phyloP scores from a whole-genome alignment of 352 stramenopile species.

The Globisporangium nagaii region DNA sequence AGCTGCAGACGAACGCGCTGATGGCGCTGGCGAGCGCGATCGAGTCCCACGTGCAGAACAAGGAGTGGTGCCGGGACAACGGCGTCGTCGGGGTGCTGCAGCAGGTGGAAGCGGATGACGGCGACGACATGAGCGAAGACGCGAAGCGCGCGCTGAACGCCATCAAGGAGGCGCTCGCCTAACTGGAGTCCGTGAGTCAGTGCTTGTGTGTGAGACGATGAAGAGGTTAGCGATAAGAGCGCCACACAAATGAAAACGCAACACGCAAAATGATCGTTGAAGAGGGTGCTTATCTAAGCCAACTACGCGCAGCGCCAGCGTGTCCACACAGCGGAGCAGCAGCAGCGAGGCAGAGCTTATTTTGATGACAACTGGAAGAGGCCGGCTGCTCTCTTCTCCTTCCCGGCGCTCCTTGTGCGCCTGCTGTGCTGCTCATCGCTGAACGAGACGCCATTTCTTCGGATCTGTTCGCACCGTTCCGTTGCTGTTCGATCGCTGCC shows the following conservation, averaged over 20 bases:
- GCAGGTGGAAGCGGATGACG: conserved; percentile 34
- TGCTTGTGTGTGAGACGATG: not conserved
- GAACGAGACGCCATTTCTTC: not conserved
- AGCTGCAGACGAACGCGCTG: conserved; percentile 64
- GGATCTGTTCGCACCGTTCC: too few relatives aligned
- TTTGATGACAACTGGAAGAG: not conserved
- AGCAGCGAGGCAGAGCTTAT: not conserved
- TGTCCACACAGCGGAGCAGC: not conserved
- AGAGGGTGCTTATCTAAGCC: not conserved
- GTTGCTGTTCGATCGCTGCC: not conserved
- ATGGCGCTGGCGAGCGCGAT: conserved; percentile 58
- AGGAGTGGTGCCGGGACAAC: conserved; percentile 39
- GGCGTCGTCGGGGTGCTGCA: conserved; percentile 30
- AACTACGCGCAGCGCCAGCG: not conserved
- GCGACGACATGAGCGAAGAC: conserved; percentile 45
- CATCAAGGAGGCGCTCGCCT: conserved; percentile 41
- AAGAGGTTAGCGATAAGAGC: not conserved
- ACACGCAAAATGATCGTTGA: not conserved
- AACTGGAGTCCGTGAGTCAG: not conserved
- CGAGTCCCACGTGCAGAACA: conserved; percentile 40
- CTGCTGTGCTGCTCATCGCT: not conserved
- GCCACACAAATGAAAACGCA: not conserved
- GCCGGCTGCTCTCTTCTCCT: conserved; percentile 13
- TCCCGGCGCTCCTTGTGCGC: conserved; percentile 15
- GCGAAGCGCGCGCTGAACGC: conserved; percentile 41